phyloP scores from a whole-genome alignment of 345 rosid genomes.

The Pistacia atlantica region DNA sequence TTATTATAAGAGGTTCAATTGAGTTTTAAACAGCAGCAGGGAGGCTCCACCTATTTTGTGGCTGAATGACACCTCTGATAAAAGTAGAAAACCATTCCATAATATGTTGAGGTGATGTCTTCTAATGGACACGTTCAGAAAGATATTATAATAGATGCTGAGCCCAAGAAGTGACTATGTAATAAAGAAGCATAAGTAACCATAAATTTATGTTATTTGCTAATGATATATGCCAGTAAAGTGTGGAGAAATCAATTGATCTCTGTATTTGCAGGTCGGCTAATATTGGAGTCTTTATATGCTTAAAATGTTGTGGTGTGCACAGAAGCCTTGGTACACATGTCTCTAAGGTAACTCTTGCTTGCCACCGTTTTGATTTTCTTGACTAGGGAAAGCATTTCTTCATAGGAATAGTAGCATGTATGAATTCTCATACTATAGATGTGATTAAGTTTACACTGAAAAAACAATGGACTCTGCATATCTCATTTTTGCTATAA shows the following conservation, averaged over 20 bases:
- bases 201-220: not conserved
- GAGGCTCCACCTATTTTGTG: not conserved
- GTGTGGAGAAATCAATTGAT: conserved; percentile 13
- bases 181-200: not conserved
- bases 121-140: not conserved
- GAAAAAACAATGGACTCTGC: not conserved
- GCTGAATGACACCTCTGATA: not conserved
- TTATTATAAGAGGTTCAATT: not conserved
- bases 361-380: conserved; percentile 10
- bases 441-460: not conserved
- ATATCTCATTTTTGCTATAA: not conserved
- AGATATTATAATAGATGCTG: not conserved
- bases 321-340: conserved; percentile 98
- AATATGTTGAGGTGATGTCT: not conserved
- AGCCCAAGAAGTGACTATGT: not conserved
- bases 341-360: conserved; percentile 80
- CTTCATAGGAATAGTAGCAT: not conserved
- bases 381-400: conserved; percentile 5
- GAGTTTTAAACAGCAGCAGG: no score
- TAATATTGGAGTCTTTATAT: conserved; percentile 94
- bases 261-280: conserved; percentile 72
- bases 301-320: conserved; percentile 95
- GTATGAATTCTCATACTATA: not conserved
- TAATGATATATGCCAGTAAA: not conserved
- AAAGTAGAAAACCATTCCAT: not conserved